phyloP scores from a whole-genome alignment of 2,329 filamentous ascomycete species.

The Hypoxylon rubiginosum region DNA sequence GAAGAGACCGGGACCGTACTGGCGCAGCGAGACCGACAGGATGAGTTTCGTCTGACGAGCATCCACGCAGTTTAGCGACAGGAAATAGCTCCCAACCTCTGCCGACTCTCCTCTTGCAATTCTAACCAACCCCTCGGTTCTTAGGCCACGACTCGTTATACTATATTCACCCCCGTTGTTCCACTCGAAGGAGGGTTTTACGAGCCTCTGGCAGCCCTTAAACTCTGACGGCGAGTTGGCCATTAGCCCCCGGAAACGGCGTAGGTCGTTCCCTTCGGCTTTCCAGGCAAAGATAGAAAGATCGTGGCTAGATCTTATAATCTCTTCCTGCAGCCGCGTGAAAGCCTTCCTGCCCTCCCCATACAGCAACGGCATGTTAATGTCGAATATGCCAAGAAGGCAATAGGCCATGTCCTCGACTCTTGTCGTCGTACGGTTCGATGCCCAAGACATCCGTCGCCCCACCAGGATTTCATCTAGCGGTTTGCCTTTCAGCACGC shows the following conservation, averaged over 20 bases:
- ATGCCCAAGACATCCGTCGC: slow-evolving; percentile 47
- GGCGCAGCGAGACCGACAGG: slow-evolving; percentile 41
- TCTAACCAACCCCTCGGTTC: slow-evolving; percentile 43
- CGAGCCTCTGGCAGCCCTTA: slow-evolving; percentile 41
- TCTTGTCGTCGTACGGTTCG: slow-evolving; percentile 41
- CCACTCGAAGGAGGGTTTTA: slow-evolving; percentile 44
- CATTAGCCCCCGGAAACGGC: slow-evolving; percentile 42
- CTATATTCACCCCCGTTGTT: slow-evolving; percentile 44
- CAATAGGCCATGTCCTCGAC: slow-evolving; percentile 49
- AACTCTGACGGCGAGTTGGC: slow-evolving; percentile 44
- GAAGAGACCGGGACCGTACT: slow-evolving; percentile 45
- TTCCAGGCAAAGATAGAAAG: slow-evolving; percentile 47
- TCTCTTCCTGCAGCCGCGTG: slow-evolving; percentile 43
- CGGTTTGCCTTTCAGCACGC: slow-evolving; percentile 34
- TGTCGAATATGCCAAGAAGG: slow-evolving; percentile 47
- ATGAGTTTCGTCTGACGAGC: slow-evolving; percentile 42
- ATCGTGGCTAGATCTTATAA: slow-evolving; percentile 43
- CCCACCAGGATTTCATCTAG: slow-evolving; percentile 41
- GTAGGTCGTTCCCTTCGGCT: slow-evolving; percentile 30
- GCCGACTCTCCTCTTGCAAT: slow-evolving; percentile 35
- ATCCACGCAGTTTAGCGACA: slow-evolving; percentile 45
- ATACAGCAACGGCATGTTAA: slow-evolving; percentile 49
- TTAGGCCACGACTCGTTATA: slow-evolving; percentile 43
- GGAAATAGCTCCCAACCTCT: slow-evolving; percentile 43
- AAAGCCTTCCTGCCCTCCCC: slow-evolving; percentile 47